Base-by-base conservation (phyloP, 257 asterid genomes). In the Capsicum pubescens region DNA sequence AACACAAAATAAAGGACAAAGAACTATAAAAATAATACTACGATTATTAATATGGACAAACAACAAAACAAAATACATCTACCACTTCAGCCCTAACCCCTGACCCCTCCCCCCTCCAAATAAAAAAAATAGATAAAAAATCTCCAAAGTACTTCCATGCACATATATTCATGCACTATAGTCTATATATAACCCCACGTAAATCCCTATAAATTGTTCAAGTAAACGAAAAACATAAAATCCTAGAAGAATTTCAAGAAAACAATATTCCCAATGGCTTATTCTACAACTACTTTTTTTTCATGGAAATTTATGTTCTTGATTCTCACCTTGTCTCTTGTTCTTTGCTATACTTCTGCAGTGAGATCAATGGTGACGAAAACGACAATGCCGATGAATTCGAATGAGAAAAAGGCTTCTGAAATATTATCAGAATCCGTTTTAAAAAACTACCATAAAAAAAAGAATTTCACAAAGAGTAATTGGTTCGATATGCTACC, bases 251-350 rank as follows among this genome's bases (percentile, higher is more conserved):
- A 74, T 21, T 67, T 13, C 21, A 52, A 52, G 15, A 21, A 50
- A 19, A 48, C 0, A 26, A 26, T 26, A 61, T 61, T 10, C 19
- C 7, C 46, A 12, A 76, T 76, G 81, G 46, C 63, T 76, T 76
- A 76, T 68, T 68, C 42, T 26, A 26, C 32, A 1, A 26, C 32
- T 26, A 26, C 32, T 26, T 26, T 26, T 26, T 26, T 26, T 21
- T 52, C 81, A 21, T 52, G 63, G 81, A 76, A 76, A 19, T 76
- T 76, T 0, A 76, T 76, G 0, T 52, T 3, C 63, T 76, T 76
- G 2, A 76, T 52, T 76, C n/a, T 52, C 17, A 50, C 63, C 8
- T 14, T 76, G 2, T 76, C 61, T 76, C 63, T 76, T 76, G 81
- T 76, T 52, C 81, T 76, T 52, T 9, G 26, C 63, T 52, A 12